These are phyloP conservation scores for Lasiodiplodia theobromae DNA, from an alignment of 2,329 filamentous ascomycete genomes.

Conservation along the genomic window DNA sequence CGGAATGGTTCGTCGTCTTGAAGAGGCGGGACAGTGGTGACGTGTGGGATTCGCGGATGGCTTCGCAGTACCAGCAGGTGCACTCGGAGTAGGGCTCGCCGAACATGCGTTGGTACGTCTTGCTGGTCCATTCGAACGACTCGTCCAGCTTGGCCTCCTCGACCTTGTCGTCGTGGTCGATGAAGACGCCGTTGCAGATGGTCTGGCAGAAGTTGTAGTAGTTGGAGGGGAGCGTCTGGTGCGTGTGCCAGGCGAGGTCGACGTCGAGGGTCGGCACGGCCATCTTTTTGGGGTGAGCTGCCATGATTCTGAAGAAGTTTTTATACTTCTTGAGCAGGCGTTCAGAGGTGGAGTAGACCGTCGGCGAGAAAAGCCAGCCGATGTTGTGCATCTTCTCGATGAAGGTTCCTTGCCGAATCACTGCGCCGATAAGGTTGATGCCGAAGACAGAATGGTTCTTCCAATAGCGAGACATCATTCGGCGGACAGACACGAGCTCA, in stretches of 20 bases:
- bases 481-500: slow-evolving; percentile 60
- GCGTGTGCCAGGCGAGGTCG: slow-evolving; percentile 79
- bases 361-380: slow-evolving; percentile 79
- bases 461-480: slow-evolving; percentile 77
- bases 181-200: slow-evolving; percentile 54
- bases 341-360: slow-evolving; percentile 67
- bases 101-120: slow-evolving; percentile 70
- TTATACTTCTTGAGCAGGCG: slow-evolving; percentile 70
- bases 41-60: slow-evolving; percentile 65
- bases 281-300: background rate
- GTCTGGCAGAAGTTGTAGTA: slow-evolving; percentile 68
- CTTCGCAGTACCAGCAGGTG: slow-evolving; percentile 85
- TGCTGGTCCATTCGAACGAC: slow-evolving; percentile 76
- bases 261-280: slow-evolving; percentile 77
- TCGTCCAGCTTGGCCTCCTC: slow-evolving; percentile 69
- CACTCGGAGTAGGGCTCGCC: slow-evolving; percentile 76
- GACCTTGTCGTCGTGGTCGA: slow-evolving; percentile 87
- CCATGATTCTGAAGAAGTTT: slow-evolving; percentile 65
- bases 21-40: slow-evolving; percentile 56
- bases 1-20: slow-evolving; percentile 52
- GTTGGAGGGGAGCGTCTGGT: slow-evolving; percentile 70
- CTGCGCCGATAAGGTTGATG: slow-evolving; percentile 69
- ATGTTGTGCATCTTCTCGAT: slow-evolving; percentile 77
- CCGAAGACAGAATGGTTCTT: slow-evolving; percentile 70
- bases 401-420: slow-evolving; percentile 71